A percentile compares a stretch with the other conserved stretches of the same genome.
These are phyloP conservation scores for Diplocarpon mali DNA, from an alignment of 2,329 filamentous ascomycete species.

Conservation along the genomic window DNA sequence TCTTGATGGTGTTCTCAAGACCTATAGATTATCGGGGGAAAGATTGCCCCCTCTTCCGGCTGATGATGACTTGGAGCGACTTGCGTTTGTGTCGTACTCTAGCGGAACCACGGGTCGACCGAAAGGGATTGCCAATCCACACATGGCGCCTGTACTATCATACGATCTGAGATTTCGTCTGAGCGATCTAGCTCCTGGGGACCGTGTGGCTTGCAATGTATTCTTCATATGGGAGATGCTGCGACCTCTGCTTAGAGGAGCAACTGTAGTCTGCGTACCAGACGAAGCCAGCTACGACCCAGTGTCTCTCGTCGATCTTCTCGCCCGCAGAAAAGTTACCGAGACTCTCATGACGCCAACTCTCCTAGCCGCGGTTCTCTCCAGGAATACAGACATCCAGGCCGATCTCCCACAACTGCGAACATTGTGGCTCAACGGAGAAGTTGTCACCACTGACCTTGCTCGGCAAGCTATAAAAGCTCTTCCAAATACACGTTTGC, in stretches of 20 bases:
- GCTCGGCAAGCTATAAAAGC: slow-evolving; percentile 49
- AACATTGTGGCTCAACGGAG: slow-evolving; percentile 71
- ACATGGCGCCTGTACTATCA: slow-evolving; percentile 61
- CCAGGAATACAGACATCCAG: slow-evolving; percentile 55
- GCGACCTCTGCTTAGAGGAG: slow-evolving; percentile 63
- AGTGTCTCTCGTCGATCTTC: slow-evolving; percentile 58
- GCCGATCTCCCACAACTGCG: slow-evolving; percentile 52
- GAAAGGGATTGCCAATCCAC: slow-evolving; percentile 76
- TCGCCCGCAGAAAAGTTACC: slow-evolving; percentile 55
- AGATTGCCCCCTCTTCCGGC: slow-evolving; percentile 39
- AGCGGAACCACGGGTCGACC: slow-evolving; percentile 74
- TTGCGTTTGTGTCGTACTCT: slow-evolving; percentile 78
- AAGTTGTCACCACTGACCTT: slow-evolving; percentile 71
- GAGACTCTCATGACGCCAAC: slow-evolving; percentile 81
- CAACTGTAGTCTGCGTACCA: slow-evolving; percentile 63
- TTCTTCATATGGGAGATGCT: slow-evolving; percentile 83
- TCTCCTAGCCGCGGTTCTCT: slow-evolving; percentile 61
- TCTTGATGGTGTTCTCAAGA: slow-evolving; percentile 40
- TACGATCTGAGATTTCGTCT: slow-evolving; percentile 63
- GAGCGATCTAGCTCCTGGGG: slow-evolving; percentile 58
- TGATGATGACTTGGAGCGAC: slow-evolving; percentile 58
- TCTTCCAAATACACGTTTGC: slow-evolving; percentile 55
- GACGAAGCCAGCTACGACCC: slow-evolving; percentile 73
- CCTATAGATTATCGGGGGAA: slow-evolving; percentile 5
- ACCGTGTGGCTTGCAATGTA: slow-evolving; percentile 77